A percentile compares a stretch with the other conserved stretches of the same genome.
phyloP scores from a whole-genome alignment of 2,329 filamentous ascomycete genomes.

The Alternaria hordeiaustralica region DNA sequence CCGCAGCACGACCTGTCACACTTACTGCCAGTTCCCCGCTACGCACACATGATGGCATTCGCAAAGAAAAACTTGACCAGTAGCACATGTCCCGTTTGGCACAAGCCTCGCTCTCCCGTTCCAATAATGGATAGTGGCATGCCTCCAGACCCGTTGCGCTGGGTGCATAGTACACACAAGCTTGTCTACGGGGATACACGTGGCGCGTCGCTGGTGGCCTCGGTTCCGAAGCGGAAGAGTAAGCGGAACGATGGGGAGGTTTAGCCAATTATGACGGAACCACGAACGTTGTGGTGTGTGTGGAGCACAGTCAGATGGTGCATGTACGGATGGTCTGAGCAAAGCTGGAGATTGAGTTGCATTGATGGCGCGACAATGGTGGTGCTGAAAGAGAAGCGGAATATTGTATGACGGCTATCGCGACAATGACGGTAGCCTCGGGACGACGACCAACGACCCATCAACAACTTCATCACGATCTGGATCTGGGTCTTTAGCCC shows the following conservation, averaged over 20 bases:
- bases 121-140: conserved; percentile 24
- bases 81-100: conserved; percentile 12
- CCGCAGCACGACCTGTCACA: conserved; percentile 44
- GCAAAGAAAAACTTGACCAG: conserved; percentile 14
- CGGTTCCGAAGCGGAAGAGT: conserved; percentile 17
- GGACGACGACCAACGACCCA: not conserved
- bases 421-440: conserved; percentile 11
- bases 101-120: conserved; percentile 13
- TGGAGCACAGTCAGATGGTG: conserved; percentile 17
- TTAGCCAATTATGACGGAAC: conserved; percentile 28
- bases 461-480: conserved; percentile 1
- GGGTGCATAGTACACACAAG: conserved; percentile 10
- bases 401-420: conserved; percentile 9
- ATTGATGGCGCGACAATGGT: conserved; percentile 17
- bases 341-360: conserved; percentile 16
- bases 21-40: conserved; percentile 26
- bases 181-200: conserved; percentile 41
- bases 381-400: conserved; percentile 7
- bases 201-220: conserved; percentile 44
- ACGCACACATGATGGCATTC: conserved; percentile 24
- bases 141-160: conserved; percentile 22
- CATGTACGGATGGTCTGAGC: conserved; percentile 8
- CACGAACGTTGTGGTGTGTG: conserved; percentile 7
- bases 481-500: conserved; percentile 2
- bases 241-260: conserved; percentile 20